Evolutionary conservation across 176 grass and related monocot genomes (phyloP), one percentile per base, ranked within the genome.

Genomic region (Oryza glaberrima): DNA sequence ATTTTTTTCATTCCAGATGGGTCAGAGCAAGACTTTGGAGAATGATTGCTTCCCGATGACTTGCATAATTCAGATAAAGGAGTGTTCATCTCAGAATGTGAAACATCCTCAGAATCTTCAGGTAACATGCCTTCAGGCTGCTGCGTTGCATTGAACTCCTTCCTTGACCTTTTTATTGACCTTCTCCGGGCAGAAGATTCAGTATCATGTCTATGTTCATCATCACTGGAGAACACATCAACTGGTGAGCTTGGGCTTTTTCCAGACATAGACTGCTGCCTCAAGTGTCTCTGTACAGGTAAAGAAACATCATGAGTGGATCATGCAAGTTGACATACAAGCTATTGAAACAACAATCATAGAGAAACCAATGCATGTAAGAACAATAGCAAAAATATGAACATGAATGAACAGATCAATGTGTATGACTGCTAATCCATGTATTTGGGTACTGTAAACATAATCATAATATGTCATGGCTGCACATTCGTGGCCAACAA

Each of bases 111-210:
- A 71, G 86, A 78, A 66, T 9, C 30, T 76, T 70, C 43, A 47
- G 61, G 6, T 78, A 69, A 58, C n/a, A 56, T 5, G 68, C 20
- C n/a, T 60, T 60, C 69, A 44, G 7, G 70, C 6, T 58, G 70
- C 15, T 38, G 23, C 10, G 32, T 6, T 82, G 81, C 67, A 66
- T 85, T 88, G 16, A 47, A 6, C 75, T 87, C 67, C 71, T 85
- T 88, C 73, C 73, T 85, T 69, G 82, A 78, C 78, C 20, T 89
- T 81, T 86, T 89, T 9, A 73, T 84, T 61, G 81, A 74, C 77
- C 25, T 89, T 83, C 80, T 89, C 9, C 11, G 48, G n/a, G 36
- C 35, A 70, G 70, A 66, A 47, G 36, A 81, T 51, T 85, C 25
- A 75, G 43, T 47, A 65, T 56, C 43, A 30, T 38, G 38, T 8